Percentiles rank a stretch among this genome's conserved stretches.
Conservation (phyloP, 106 monocot species). For the Allium cepa region DNA sequence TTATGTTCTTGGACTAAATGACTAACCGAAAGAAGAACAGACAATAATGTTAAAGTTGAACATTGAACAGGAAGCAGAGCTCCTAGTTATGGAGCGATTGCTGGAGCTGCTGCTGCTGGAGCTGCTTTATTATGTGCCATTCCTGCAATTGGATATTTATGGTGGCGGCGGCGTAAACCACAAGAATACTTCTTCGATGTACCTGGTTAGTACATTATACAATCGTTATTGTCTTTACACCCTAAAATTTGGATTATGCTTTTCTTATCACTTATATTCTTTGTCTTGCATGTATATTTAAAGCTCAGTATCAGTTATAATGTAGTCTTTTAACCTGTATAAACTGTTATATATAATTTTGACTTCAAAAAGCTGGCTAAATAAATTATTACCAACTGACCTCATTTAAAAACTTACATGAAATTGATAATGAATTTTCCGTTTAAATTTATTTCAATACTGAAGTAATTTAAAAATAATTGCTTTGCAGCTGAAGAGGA, state of each 20-base stretch:
- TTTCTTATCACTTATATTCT: no score
- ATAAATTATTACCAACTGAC: no score
- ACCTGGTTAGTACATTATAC: constrained; percentile 58
- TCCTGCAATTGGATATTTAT: constrained; percentile 81
- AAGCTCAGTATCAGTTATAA: no score
- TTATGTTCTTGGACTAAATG: no score
- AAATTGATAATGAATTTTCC: no score
- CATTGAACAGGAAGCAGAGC: constrained; percentile 36
- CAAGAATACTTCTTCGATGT: constrained; percentile 93
- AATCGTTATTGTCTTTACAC: neutral
- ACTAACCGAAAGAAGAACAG: no score
- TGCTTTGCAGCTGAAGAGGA: constrained; percentile 75
- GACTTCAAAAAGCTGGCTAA: neutral
- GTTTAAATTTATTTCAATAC: no score
- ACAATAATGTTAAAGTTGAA: no score
- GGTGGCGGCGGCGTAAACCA: constrained; percentile 86
- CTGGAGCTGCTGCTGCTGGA: constrained; percentile 88
- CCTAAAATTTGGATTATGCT: neutral
- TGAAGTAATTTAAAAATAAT: no score
- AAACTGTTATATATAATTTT: neutral
- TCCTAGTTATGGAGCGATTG: constrained; percentile 78
- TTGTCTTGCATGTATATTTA: no score
- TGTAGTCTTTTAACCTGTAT: neutral
- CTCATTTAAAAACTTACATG: no score
- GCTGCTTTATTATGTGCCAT: constrained; percentile 83